phyloP scores from a whole-genome alignment of 768 basidiomycete species.

The Asterophora parasitica region DNA sequence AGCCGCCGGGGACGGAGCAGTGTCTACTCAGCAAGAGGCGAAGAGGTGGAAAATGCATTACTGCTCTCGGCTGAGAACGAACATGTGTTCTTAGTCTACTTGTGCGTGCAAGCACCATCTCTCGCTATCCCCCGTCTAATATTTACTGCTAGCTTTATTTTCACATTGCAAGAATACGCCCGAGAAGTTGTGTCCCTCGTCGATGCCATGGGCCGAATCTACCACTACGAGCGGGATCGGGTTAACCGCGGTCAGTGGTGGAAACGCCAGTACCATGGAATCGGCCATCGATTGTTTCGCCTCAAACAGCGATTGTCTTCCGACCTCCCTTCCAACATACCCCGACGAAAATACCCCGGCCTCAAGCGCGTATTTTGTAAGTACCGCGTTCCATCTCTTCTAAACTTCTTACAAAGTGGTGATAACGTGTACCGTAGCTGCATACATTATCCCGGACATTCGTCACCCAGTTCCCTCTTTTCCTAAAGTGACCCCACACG shows the following conservation, averaged over 20 bases:
- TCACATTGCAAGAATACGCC: slow-evolving; percentile 93
- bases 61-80: slow-evolving; percentile 61
- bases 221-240: slow-evolving; percentile 55
- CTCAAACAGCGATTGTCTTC: background rate
- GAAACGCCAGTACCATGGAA: slow-evolving; percentile 27
- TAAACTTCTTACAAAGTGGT: background rate
- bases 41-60: slow-evolving; percentile 30
- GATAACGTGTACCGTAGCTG: slow-evolving; percentile 30
- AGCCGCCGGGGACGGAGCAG: slow-evolving; percentile 12
- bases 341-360: slow-evolving; percentile 1
- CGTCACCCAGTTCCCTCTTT: slow-evolving; percentile 59
- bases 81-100: slow-evolving; percentile 84
- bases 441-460: slow-evolving; percentile 47
- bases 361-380: slow-evolving; percentile 37
- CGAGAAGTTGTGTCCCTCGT: slow-evolving; percentile 76
- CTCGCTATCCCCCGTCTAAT: background rate
- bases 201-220: slow-evolving; percentile 79
- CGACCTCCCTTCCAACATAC: background rate
- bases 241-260: slow-evolving; percentile 33
- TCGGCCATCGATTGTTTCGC: slow-evolving; percentile 7
- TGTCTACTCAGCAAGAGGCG: slow-evolving; percentile 14
- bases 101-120: slow-evolving; percentile 47
- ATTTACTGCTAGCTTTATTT: slow-evolving; percentile 69
- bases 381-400: background rate
- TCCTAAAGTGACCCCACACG: slow-evolving; percentile 78